phyloP scores from a whole-genome alignment of 352 stramenopile species.

The Peronospora belbahrii region DNA sequence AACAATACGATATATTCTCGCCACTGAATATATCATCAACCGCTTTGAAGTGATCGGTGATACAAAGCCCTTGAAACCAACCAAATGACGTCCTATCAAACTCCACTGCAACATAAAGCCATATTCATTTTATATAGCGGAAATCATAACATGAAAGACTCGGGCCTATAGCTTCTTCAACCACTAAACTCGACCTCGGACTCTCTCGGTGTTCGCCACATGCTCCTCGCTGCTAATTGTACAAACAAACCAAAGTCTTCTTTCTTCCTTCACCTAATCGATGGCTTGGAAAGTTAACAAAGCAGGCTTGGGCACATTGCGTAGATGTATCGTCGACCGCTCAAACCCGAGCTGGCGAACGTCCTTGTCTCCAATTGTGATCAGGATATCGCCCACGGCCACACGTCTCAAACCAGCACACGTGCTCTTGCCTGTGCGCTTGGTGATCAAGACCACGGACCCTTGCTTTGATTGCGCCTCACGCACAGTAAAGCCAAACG shows the following conservation, averaged over 20 bases:
- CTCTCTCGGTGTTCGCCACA: constrained; percentile 1
- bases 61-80: no score
- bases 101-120: constrained; percentile 6
- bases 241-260: constrained; percentile 17
- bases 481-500: constrained; percentile 76
- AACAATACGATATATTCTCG: no score
- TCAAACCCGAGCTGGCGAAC: constrained; percentile 67
- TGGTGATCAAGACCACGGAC: constrained; percentile 70
- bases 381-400: constrained; percentile 65
- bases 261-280: no score
- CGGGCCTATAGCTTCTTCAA: constrained; percentile 1
- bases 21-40: no score
- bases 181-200: background rate
- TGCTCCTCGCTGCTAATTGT: constrained; percentile 1
- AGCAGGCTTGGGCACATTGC: constrained; percentile 68
- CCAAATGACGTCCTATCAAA: no score
- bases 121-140: constrained; percentile 6
- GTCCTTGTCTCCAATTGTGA: constrained; percentile 70
- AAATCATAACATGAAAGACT: constrained; percentile 14
- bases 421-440: constrained; percentile 66
- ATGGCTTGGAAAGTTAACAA: constrained; percentile 73
- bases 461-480: constrained; percentile 61
- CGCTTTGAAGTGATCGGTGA: no score
- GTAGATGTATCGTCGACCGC: constrained; percentile 58
- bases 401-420: constrained; percentile 68